A percentile compares a stretch with the other conserved stretches of the same genome.
Evolutionary conservation across 2,329 filamentous ascomycete species (phyloP).

Genomic region (Pseudomassariella vexata): DNA sequence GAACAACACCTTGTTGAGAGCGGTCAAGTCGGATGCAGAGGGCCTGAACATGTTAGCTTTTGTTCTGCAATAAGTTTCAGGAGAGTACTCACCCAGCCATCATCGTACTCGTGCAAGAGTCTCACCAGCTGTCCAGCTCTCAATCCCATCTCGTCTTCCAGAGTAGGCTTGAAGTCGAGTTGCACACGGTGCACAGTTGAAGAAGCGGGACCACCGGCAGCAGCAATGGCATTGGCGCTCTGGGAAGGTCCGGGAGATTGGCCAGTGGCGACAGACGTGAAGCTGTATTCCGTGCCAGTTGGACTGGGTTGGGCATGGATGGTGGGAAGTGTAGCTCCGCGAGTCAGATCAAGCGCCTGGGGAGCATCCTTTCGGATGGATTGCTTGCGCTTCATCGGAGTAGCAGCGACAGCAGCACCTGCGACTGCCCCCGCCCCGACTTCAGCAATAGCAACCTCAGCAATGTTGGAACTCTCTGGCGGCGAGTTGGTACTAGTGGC

Average conservation of each 20-base stretch:
- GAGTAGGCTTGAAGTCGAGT: conserved; percentile 86
- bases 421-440: conserved; percentile 32
- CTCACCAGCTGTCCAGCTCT: conserved; percentile 78
- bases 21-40: conserved; percentile 88
- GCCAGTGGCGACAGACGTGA: conserved; percentile 46
- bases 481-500: conserved; percentile 27
- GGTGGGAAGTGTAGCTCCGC: conserved; percentile 25
- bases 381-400: conserved; percentile 42
- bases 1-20: conserved; percentile 86
- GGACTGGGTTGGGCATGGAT: conserved; percentile 60
- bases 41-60: conserved; percentile 56
- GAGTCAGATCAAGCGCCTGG: conserved; percentile 49
- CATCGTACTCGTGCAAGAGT: conserved; percentile 92
- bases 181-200: conserved; percentile 83
- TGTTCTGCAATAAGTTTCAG: too few species aligned
- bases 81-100: conserved; percentile 77
- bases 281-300: conserved; percentile 57
- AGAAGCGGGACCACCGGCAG: conserved; percentile 52
- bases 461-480: conserved; percentile 19
- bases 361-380: conserved; percentile 50
- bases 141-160: conserved; percentile 86
- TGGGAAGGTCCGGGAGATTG: conserved; percentile 37
- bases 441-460: conserved; percentile 26
- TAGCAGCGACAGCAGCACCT: conserved; percentile 28
- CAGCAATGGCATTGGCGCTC: conserved; percentile 55